A percentile compares a stretch with the other conserved stretches of the same genome.
Conservation (phyloP, 495 filamentous ascomycete species). For the Hyphodiscus hymeniophilus region DNA sequence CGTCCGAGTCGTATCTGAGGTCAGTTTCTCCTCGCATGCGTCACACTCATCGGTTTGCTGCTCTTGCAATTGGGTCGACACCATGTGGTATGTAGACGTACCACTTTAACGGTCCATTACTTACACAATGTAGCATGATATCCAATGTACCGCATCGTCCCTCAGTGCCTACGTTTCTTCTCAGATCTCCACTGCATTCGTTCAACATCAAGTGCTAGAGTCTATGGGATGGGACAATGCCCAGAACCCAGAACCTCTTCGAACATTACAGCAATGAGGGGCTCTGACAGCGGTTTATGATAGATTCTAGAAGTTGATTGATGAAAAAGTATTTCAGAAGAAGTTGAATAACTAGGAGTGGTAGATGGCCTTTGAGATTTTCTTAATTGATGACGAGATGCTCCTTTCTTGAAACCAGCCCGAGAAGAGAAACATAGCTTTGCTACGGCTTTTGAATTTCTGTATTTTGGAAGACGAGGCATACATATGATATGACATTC, state of each 20-base stretch:
- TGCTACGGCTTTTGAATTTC: too few relatives aligned
- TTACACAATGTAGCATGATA: not conserved
- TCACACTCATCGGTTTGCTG: not conserved
- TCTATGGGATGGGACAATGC: conserved; percentile 3
- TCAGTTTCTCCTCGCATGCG: not conserved
- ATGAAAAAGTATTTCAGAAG: too few relatives aligned
- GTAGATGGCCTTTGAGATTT: too few relatives aligned
- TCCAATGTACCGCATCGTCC: not conserved
- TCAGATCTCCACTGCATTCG: not conserved
- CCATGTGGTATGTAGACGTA: not conserved
- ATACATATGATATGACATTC: too few relatives aligned
- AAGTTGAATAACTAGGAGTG: too few relatives aligned
- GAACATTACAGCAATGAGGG: too few relatives aligned
- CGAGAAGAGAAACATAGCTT: too few relatives aligned
- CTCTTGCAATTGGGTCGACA: not conserved
- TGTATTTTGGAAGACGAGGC: too few relatives aligned
- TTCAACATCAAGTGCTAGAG: not conserved
- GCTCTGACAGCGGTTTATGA: too few relatives aligned
- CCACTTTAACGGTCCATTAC: not conserved
- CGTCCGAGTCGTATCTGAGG: conserved; percentile 5
- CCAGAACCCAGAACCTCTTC: not conserved
- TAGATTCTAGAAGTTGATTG: too few relatives aligned
- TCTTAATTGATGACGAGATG: too few relatives aligned
- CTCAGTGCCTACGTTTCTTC: not conserved
- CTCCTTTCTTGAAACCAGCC: too few relatives aligned